Conservation (phyloP, 768 basidiomycete species). For the Naganishia onofrii region DNA sequence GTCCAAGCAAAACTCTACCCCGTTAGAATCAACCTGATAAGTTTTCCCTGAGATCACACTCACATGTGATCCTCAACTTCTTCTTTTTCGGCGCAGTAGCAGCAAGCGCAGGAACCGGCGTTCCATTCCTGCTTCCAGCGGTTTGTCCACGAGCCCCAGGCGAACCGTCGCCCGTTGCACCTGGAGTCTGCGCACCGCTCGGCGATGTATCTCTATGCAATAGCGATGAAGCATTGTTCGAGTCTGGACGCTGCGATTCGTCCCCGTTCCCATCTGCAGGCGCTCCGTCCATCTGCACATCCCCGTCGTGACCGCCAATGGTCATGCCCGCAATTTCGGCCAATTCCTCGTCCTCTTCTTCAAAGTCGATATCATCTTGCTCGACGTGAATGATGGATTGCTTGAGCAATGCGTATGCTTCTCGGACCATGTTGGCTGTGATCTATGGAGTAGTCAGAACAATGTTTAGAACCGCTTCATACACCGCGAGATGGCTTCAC, state of each 20-base stretch:
- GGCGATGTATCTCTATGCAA: constrained; percentile 48
- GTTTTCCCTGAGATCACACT: constrained; percentile 19
- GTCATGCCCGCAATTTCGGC: constrained; percentile 61
- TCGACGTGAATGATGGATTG: constrained; percentile 99
- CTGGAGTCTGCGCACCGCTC: constrained; percentile 3
- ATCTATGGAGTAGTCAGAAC: constrained; percentile 63
- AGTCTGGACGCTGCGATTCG: constrained; percentile 44
- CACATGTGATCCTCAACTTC: constrained; percentile 82
- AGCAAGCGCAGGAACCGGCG: constrained; percentile 49
- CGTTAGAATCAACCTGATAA: not conserved
- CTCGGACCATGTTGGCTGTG: constrained; percentile 86
- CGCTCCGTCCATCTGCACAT: constrained; percentile 35
- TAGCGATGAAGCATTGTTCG: constrained; percentile 37
- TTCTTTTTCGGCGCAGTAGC: constrained; percentile 52
- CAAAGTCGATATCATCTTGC: constrained; percentile 96
- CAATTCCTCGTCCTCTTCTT: constrained; percentile 63
- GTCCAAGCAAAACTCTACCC: not conserved
- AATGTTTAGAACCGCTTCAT: constrained; percentile 19
- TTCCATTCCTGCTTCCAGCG: constrained; percentile 10
- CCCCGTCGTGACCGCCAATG: constrained; percentile 53
- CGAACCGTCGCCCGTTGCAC: constrained; percentile 44
- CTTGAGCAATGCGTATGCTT: constrained; percentile 86
- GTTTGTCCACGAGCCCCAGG: constrained; percentile 1
- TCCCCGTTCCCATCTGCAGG: constrained; percentile 45
- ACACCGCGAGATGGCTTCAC: constrained; percentile 33